Evolutionary conservation across 2,329 filamentous ascomycete genomes (phyloP).

Genomic region (Colletotrichum gloeosporioides): DNA sequence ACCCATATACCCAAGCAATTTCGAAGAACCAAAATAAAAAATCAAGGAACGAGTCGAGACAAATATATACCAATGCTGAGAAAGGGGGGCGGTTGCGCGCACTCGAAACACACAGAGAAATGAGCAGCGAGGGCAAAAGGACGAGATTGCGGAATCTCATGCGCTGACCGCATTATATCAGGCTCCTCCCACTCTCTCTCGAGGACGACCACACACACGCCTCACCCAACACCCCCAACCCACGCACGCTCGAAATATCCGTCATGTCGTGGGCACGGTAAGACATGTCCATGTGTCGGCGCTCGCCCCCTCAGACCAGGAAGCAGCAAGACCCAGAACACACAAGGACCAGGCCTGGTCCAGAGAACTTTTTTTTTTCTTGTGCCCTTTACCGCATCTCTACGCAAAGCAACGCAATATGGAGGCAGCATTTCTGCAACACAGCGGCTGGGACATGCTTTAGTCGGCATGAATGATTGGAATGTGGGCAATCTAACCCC

Average conservation of each 20-base stretch:
- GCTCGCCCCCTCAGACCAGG: background rate
- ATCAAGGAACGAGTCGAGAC: background rate
- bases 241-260: background rate
- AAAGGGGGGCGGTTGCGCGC: background rate
- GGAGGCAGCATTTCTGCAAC: slow-evolving; percentile 15
- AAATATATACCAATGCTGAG: background rate
- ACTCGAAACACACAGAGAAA: background rate
- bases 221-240: background rate
- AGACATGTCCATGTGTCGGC: slow-evolving; percentile 11
- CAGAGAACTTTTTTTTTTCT: background rate
- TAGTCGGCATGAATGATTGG: slow-evolving; percentile 20
- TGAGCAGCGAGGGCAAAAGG: background rate
- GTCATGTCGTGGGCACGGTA: background rate
- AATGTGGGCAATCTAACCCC: slow-evolving; percentile 12
- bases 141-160: background rate
- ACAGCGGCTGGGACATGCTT: slow-evolving; percentile 14
- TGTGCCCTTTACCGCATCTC: background rate
- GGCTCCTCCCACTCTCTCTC: background rate
- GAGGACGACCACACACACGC: background rate
- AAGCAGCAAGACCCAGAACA: background rate
- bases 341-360: background rate
- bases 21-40: background rate
- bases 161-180: background rate
- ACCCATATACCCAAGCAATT: background rate
- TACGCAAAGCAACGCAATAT: slow-evolving; percentile 17